Conservation (phyloP, 306 rosid species). For the Hippophae gyantsensis region DNA sequence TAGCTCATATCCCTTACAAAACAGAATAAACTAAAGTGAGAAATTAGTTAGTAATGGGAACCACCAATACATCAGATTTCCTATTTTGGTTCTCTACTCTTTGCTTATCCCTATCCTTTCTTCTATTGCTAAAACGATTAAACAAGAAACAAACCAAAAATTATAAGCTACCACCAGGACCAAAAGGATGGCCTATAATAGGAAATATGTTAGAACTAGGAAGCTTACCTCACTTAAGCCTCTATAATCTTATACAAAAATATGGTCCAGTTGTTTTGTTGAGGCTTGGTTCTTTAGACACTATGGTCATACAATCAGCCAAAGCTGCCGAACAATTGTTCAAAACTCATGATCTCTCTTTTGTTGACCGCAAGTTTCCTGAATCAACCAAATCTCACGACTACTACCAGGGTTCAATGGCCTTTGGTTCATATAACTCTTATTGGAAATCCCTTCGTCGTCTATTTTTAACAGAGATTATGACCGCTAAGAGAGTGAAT, state of each 20-base stretch:
- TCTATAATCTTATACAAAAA: constrained; percentile 17
- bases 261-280: constrained; percentile 40
- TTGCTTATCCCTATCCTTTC: too few relatives aligned
- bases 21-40: too few relatives aligned
- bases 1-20: too few relatives aligned
- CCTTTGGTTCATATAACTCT: constrained; percentile 45
- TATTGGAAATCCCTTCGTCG: constrained; percentile 48
- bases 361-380: constrained; percentile 27
- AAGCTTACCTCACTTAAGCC: constrained; percentile 27
- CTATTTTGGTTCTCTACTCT: too few relatives aligned
- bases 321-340: constrained; percentile 18
- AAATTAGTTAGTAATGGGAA: too few relatives aligned
- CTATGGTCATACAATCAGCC: constrained; percentile 30
- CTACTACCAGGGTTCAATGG: constrained; percentile 39
- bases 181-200: too few relatives aligned
- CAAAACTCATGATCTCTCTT: constrained; percentile 38
- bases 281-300: constrained; percentile 31
- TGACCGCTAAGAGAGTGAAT: constrained; percentile 36
- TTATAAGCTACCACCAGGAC: too few relatives aligned
- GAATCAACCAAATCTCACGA: constrained; percentile 20
- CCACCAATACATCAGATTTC: too few relatives aligned
- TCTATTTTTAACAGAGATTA: constrained; percentile 39
- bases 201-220: too few relatives aligned
- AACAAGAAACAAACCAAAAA: too few relatives aligned
- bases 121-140: too few relatives aligned